Conservation (phyloP, 768 basidiomycete genomes). For the Hydnum rufescens region DNA sequence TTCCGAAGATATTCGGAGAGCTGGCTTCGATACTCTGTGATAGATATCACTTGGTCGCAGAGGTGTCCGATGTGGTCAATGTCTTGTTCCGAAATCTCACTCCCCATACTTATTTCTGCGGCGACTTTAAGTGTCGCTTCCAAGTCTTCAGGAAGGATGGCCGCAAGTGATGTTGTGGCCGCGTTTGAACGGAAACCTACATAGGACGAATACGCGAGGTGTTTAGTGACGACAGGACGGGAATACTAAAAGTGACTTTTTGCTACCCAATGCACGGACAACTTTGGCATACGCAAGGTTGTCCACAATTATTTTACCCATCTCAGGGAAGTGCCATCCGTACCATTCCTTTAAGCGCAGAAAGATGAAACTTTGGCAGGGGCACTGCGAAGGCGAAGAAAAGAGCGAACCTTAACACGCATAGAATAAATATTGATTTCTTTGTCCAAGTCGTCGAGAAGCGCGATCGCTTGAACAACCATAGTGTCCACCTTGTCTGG, state of each 20-base stretch:
- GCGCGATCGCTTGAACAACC: constrained; percentile 96
- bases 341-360: constrained; percentile 83
- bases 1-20: constrained; percentile 92
- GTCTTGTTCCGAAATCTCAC: constrained; percentile 93
- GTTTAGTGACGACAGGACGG: not conserved
- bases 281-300: constrained; percentile 94
- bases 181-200: constrained; percentile 91
- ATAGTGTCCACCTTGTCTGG: constrained; percentile 99
- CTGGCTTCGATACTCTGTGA: constrained; percentile 84
- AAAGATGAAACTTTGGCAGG: not conserved
- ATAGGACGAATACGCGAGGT: not conserved
- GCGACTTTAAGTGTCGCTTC: constrained; percentile 89
- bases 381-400: not conserved
- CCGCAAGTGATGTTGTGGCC: constrained; percentile 60
- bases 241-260: not conserved
- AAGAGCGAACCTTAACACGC: constrained; percentile 70
- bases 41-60: constrained; percentile 96
- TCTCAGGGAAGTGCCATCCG: constrained; percentile 99
- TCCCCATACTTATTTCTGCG: constrained; percentile 98
- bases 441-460: constrained; percentile 97
- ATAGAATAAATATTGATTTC: constrained; percentile 99
- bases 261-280: constrained; percentile 71
- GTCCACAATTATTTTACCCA: constrained; percentile 95
- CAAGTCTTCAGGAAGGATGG: constrained; percentile 90
- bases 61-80: constrained; percentile 92